Percentiles rank a stretch among this genome's conserved stretches.
Conservation (phyloP, 1,139 yeast species). For the Hemisphaericaspora xylanilytica region DNA sequence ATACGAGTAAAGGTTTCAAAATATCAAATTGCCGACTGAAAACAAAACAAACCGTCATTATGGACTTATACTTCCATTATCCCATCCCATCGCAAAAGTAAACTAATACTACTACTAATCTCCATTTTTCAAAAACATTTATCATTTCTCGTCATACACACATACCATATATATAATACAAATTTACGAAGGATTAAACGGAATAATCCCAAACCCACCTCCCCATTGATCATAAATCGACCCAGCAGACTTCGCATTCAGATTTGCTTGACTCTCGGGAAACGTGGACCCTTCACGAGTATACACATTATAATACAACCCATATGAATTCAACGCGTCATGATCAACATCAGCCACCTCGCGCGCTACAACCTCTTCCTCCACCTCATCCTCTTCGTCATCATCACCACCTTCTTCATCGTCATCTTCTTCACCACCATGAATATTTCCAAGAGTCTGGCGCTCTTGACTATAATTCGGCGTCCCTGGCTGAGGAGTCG, state of each 20-base stretch:
- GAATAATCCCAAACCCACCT: conserved; percentile 32
- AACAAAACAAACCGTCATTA: too few species aligned
- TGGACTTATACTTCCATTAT: too few species aligned
- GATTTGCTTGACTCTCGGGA: conserved; percentile 22
- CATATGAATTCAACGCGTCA: conserved; percentile 33
- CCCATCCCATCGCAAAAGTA: too few species aligned
- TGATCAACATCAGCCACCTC: conserved; percentile 30
- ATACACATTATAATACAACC: conserved; percentile 36
- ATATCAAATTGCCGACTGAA: too few species aligned
- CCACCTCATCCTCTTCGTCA: conserved; percentile 9
- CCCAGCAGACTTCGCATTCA: conserved; percentile 7
- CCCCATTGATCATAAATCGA: conserved; percentile 20
- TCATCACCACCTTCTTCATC: conserved; percentile 6
- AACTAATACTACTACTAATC: too few species aligned
- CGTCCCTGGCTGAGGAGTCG: conserved; percentile 4
- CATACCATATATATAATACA: neutral
- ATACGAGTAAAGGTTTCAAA: too few species aligned
- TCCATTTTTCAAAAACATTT: neutral
- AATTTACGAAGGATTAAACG: conserved; percentile 34
- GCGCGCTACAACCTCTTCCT: conserved; percentile 14
- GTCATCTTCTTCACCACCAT: conserved; percentile 7
- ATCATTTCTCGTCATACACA: neutral
- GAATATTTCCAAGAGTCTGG: conserved; percentile 1
- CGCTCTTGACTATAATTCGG: conserved; percentile 5
- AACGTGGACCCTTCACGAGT: conserved; percentile 34